phyloP scores from a whole-genome alignment of 2,329 filamentous ascomycete species.

The Apiospora marii region DNA sequence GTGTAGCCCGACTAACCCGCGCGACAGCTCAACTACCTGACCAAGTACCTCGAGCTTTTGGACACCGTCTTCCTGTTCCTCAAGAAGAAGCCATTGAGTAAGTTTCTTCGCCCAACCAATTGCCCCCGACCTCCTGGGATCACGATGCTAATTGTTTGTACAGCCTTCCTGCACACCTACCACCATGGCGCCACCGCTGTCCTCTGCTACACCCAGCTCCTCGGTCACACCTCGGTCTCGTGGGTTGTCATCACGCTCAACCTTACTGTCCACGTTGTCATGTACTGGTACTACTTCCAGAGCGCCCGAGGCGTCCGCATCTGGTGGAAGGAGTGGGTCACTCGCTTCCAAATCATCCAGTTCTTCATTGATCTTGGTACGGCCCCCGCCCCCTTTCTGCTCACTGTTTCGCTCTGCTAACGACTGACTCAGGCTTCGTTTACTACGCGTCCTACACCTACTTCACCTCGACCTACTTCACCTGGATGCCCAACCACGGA shows the following conservation, averaged over 20 bases:
- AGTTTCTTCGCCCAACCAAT: conserved; percentile 34
- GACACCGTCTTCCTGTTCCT: conserved; percentile 97
- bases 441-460: conserved; percentile 99
- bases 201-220: conserved; percentile 96
- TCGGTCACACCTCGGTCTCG: conserved; percentile 90
- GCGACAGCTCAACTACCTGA: conserved; percentile 90
- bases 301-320: conserved; percentile 92
- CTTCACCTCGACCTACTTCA: conserved; percentile 92
- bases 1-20: background rate
- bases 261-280: conserved; percentile 93
- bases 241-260: conserved; percentile 96
- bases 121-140: background rate
- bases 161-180: conserved; percentile 97
- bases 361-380: conserved; percentile 96
- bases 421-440: conserved; percentile 74
- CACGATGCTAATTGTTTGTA: conserved; percentile 30
- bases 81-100: conserved; percentile 98
- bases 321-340: conserved; percentile 99
- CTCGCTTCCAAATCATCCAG: conserved; percentile 94
- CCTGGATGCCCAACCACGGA: conserved; percentile 82
- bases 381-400: conserved; percentile 41
- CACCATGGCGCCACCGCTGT: conserved; percentile 97
- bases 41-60: conserved; percentile 94
- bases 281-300: conserved; percentile 99
- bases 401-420: background rate